Evolutionary conservation across 768 basidiomycete genomes (phyloP).

Genomic region (Hygrocybe punicea): DNA sequence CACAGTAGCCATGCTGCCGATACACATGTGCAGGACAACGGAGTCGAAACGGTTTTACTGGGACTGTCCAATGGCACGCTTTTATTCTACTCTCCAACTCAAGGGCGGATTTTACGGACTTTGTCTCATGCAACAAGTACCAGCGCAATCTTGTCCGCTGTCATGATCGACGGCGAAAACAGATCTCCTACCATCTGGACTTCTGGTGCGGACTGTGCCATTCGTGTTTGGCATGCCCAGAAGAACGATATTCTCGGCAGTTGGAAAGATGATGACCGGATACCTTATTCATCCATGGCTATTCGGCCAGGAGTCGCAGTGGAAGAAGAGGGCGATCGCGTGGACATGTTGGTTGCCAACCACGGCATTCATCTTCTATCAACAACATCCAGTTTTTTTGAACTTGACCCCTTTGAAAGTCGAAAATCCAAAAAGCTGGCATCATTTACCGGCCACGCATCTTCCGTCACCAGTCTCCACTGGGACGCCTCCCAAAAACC

Average conservation of each 20-base stretch:
- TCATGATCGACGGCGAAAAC: constrained; percentile 30
- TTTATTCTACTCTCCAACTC: constrained; percentile 58
- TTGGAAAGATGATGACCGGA: constrained; percentile 57
- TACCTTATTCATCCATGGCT: constrained; percentile 54
- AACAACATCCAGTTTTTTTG: constrained; percentile 15
- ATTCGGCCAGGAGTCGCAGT: constrained; percentile 32
- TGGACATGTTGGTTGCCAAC: constrained; percentile 55
- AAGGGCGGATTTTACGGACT: constrained; percentile 53
- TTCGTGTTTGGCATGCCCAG: constrained; percentile 57
- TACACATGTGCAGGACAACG: constrained; percentile 18
- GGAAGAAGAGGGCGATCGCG: constrained; percentile 33
- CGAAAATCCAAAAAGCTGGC: constrained; percentile 46
- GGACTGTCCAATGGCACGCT: constrained; percentile 62
- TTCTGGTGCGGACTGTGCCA: constrained; percentile 53
- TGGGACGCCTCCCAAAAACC: constrained; percentile 48
- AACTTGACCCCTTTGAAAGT: constrained; percentile 26
- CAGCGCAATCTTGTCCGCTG: constrained; percentile 50
- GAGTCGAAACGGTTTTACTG: constrained; percentile 48
- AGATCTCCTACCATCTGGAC: constrained; percentile 47
- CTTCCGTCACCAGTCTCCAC: constrained; percentile 47
- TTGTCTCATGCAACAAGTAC: constrained; percentile 55
- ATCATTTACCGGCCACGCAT: constrained; percentile 65
- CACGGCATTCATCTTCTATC: constrained; percentile 57
- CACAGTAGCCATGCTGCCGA: constrained; percentile 28
- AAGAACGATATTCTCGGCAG: constrained; percentile 46